Base-by-base conservation (phyloP, 2,329 filamentous ascomycete genomes). In the Fusarium pseudocircinatum region DNA sequence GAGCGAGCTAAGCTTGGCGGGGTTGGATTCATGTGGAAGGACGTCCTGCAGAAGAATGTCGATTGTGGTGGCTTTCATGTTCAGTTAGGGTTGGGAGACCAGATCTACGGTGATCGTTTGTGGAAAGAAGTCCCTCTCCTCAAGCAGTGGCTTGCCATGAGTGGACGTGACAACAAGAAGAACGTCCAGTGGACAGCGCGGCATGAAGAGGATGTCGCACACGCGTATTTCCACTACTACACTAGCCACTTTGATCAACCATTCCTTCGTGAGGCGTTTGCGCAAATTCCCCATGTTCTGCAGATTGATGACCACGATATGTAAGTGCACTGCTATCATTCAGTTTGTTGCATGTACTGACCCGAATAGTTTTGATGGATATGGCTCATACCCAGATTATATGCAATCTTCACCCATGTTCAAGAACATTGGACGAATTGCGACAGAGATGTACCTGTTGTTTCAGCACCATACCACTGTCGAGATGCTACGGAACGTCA, bases 171-270 rank as follows among this genome's bases (percentile, higher is more conserved):
- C 63, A 96, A 95, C 76, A 89, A 97, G 66, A 97, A 95, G 85
- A 97, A 92, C 75, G 92, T 94, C 1, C 88, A 92, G 47, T 99
- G 96, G 96, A 97, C 95, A 13, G 94, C 96, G 7, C 92, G 94
- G 56, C 94, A 98, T 77, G 95, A 99, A 79, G 96, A 99, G 79
- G 96, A 99, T 79, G 94, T 97, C 24, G 92, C 93, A 5, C 95
- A 98, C 82, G 95, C 96, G 13, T 99, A 97, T 84, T 99, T 99
- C 83, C 96, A 99, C 82, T 99, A 97, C 82, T 99, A 99, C 81
- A 97, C 95, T 3, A 97, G 95, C 76, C 96, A 98, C 82, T 98
- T 99, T 80, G 96, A 99, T 80, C 96, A 99, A 82, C 95, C 96
- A 12, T 96, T 97, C 82, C 83, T 99, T 74, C 88, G 96, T 68